Percentiles rank a stretch among this genome's conserved stretches.
Conservation (phyloP, 352 stramenopile genomes). For the Phytophthora pistaciae region DNA sequence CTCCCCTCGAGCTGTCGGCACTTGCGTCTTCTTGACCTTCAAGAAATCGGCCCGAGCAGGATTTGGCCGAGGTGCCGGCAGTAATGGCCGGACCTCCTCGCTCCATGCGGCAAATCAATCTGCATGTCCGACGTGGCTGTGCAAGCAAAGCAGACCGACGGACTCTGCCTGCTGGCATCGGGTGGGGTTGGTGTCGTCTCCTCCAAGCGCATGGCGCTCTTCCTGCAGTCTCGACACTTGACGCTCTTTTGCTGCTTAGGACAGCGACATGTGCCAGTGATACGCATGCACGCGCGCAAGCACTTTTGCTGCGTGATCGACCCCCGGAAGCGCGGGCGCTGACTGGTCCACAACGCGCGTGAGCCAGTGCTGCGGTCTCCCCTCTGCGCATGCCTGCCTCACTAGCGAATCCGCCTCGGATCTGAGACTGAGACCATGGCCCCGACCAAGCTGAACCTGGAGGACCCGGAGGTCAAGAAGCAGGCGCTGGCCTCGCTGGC, state of each 20-base stretch:
- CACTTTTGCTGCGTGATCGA: constrained; percentile 13
- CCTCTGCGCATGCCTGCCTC: constrained; percentile 17
- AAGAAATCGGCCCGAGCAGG: neutral
- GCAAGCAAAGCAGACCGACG: neutral
- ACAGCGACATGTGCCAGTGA: constrained; percentile 33
- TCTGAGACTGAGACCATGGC: constrained; percentile 36
- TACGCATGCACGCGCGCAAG: constrained; percentile 17
- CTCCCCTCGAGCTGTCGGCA: neutral
- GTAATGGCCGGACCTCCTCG: constrained; percentile 10
- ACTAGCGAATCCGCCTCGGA: constrained; percentile 35
- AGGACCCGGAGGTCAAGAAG: constrained; percentile 57
- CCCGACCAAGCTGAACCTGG: constrained; percentile 47
- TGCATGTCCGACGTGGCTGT: neutral
- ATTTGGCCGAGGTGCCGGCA: constrained; percentile 3
- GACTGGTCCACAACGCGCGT: constrained; percentile 31
- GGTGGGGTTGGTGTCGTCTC: no score
- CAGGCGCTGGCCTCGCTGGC: constrained; percentile 77
- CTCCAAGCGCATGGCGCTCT: constrained; percentile 2
- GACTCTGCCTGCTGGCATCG: neutral
- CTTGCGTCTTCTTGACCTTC: neutral
- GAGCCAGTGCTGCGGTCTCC: constrained; percentile 15
- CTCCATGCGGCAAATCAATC: neutral
- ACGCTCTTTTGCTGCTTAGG: constrained; percentile 9
- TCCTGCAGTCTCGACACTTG: neutral
- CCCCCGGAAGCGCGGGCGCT: constrained; percentile 16